These are phyloP conservation scores for Sophora flavescens DNA, from an alignment of 306 rosid species.

Conservation along the genomic window DNA sequence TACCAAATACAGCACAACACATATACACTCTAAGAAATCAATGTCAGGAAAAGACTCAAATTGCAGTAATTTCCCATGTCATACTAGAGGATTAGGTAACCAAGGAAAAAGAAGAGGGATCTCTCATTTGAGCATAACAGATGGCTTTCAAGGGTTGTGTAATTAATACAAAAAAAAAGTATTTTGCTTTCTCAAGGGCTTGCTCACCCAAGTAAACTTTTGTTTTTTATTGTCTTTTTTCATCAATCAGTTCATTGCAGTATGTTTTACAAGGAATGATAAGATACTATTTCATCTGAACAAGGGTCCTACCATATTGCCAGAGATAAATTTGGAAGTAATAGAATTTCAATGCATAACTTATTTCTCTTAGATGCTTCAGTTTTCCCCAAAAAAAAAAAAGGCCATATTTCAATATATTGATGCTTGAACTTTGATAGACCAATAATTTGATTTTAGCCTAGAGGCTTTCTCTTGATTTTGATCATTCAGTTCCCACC, in stretches of 20 bases:
- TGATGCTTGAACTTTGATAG: not conserved
- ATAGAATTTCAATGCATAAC: not conserved
- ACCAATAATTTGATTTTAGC: not conserved
- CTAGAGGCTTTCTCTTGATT: not conserved
- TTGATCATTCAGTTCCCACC: not conserved
- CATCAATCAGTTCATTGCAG: not conserved
- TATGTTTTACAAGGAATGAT: not conserved
- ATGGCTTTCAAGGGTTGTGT: not conserved
- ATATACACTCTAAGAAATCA: not conserved
- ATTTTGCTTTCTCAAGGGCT: not conserved
- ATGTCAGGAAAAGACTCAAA: not conserved
- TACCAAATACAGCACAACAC: not conserved
- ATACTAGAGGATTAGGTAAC: not conserved
- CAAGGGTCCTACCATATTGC: not conserved
- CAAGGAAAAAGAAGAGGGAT: not conserved
- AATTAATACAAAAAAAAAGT: not conserved
- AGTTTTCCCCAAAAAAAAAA: not conserved
- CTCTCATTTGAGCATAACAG: not conserved
- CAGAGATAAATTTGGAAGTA: not conserved
- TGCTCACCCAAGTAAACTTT: not conserved
- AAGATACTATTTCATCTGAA: not conserved
- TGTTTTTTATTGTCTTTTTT: not conserved
- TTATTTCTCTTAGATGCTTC: not conserved
- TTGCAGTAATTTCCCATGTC: not conserved
- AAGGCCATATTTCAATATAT: slow-evolving; percentile 5